phyloP scores from a whole-genome alignment of 2,329 filamentous ascomycete species.

The Drechmeria coniospora region DNA sequence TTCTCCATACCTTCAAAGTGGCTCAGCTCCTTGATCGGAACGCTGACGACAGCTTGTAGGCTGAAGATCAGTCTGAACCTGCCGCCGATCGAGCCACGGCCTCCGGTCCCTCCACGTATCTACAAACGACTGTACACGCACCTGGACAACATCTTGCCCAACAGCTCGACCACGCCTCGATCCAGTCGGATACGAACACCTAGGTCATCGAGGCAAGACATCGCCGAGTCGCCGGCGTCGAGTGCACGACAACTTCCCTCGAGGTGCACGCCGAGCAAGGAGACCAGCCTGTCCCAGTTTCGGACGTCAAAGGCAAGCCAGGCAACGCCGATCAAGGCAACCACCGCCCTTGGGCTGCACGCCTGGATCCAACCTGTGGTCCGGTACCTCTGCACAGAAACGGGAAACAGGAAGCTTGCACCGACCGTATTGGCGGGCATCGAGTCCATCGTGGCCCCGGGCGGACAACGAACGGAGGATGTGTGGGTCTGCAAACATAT shows the following conservation, averaged over 20 bases:
- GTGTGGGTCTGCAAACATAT: constrained; percentile 32
- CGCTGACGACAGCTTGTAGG: constrained; percentile 25
- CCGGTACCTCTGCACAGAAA: constrained; percentile 44
- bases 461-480: constrained; percentile 28
- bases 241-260: constrained; percentile 20
- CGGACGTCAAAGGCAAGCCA: constrained; percentile 13
- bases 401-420: constrained; percentile 45
- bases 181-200: constrained; percentile 15
- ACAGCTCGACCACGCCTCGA: constrained; percentile 18
- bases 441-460: constrained; percentile 34
- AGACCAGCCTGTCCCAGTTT: constrained; percentile 25
- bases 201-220: constrained; percentile 15
- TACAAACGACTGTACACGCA: constrained; percentile 77
- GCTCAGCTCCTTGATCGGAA: too few species aligned
- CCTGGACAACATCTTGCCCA: constrained; percentile 56
- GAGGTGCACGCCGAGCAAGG: constrained; percentile 30
- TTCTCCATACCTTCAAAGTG: too few species aligned
- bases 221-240: constrained; percentile 11
- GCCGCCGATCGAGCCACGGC: constrained; percentile 57
- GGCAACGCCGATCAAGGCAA: constrained; percentile 28
- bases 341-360: constrained; percentile 27
- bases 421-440: constrained; percentile 64
- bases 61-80: constrained; percentile 64
- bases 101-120: constrained; percentile 62
- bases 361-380: constrained; percentile 57